Evolutionary conservation across 2,329 filamentous ascomycete species (phyloP).

Genomic region (Clonostachys byssicola): DNA sequence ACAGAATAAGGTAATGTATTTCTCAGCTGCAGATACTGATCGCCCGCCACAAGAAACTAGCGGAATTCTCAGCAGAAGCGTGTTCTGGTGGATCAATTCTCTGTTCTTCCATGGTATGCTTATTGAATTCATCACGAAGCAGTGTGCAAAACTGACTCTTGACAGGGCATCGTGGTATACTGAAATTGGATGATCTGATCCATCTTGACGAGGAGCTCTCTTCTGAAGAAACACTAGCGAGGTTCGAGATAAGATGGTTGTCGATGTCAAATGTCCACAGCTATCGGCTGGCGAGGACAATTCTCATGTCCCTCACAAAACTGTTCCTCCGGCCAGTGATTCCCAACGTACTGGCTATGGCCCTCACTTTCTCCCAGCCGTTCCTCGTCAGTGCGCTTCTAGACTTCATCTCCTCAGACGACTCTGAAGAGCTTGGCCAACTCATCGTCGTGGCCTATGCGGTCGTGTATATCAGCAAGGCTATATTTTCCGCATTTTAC

Average conservation of each 20-base stretch:
- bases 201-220: constrained; percentile 18
- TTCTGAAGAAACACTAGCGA: constrained; percentile 9
- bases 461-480: constrained; percentile 33
- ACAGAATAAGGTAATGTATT: too few species aligned
- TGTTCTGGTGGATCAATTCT: constrained; percentile 1
- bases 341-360: constrained; percentile 28
- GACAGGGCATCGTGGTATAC: too few species aligned
- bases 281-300: too few species aligned
- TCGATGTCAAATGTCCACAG: not conserved
- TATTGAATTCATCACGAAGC: constrained; percentile 7
- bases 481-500: constrained; percentile 23
- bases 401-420: constrained; percentile 1
- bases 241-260: constrained; percentile 14
- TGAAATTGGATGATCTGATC: constrained; percentile 12
- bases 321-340: constrained; percentile 25
- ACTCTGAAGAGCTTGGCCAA: constrained; percentile 18
- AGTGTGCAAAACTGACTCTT: too few species aligned
- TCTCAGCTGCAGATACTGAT: too few species aligned
- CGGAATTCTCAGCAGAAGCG: not conserved
- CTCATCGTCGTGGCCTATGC: constrained; percentile 34
- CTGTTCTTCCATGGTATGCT: constrained; percentile 10
- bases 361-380: constrained; percentile 36
- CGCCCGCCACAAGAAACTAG: not conserved
- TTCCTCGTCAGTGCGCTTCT: constrained; percentile 34
- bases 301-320: constrained; percentile 14